Percentiles rank a stretch among this genome's conserved stretches.
Conservation (phyloP, 352 stramenopile species). For the Pythium brachiatum region DNA sequence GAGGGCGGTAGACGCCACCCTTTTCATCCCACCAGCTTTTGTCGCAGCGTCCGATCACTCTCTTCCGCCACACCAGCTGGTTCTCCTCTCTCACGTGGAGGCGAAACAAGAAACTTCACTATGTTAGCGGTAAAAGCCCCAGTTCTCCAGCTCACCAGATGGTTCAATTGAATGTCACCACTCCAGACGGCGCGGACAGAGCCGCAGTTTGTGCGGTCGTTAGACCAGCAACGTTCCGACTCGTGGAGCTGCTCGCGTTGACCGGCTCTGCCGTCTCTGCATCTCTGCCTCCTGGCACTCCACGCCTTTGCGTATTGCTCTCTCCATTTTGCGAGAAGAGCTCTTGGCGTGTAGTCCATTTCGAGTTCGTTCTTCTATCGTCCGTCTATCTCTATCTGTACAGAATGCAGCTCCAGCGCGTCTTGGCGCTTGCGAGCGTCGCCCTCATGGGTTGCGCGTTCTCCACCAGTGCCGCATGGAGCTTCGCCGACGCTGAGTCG, state of each 20-base stretch:
- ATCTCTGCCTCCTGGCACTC: neutral
- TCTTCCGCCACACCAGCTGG: neutral
- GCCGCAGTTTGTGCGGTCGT: neutral
- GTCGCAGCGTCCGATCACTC: neutral
- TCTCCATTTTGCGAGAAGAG: constrained; percentile 2
- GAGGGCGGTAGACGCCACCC: neutral
- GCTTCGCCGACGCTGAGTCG: constrained; percentile 7
- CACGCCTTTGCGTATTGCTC: neutral
- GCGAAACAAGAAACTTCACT: neutral
- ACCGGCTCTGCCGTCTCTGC: neutral
- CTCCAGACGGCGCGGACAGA: neutral
- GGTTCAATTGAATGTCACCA: neutral
- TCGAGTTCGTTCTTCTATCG: neutral
- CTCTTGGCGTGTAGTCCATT: neutral
- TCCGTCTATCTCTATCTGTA: neutral
- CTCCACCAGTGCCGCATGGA: constrained; percentile 5
- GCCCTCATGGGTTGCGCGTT: constrained; percentile 12
- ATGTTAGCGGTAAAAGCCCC: neutral
- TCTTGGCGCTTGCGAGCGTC: constrained; percentile 15
- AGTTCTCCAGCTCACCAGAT: neutral
- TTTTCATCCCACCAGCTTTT: neutral
- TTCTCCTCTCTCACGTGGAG: neutral
- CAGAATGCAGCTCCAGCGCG: constrained; percentile 20
- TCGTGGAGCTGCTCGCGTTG: neutral
- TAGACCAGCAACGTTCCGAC: neutral